phyloP scores from a whole-genome alignment of 1,284 basidiomycete genomes.

The Boletellus dicymbophilus region DNA sequence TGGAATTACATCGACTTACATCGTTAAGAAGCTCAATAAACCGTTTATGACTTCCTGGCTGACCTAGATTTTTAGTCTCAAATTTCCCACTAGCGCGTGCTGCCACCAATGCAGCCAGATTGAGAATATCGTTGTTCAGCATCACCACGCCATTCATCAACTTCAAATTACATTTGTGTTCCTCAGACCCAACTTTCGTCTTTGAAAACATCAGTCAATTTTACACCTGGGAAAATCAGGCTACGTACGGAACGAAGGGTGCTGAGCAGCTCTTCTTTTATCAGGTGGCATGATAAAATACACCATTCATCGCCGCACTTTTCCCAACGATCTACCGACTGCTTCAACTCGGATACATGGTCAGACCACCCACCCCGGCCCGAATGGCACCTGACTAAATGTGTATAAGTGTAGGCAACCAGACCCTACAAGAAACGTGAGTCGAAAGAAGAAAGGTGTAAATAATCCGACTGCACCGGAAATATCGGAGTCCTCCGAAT shows the following conservation, averaged over 20 bases:
- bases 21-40: slow-evolving; percentile 24
- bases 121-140: slow-evolving; percentile 18
- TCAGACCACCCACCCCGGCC: slow-evolving; percentile 9
- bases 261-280: slow-evolving; percentile 14
- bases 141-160: slow-evolving; percentile 19
- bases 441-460: slow-evolving; percentile 1
- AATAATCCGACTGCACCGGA: slow-evolving; percentile 18
- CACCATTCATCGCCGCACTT: slow-evolving; percentile 5
- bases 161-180: slow-evolving; percentile 21
- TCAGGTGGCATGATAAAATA: slow-evolving; percentile 12
- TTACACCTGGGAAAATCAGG: background rate
- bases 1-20: slow-evolving; percentile 12
- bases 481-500: slow-evolving; percentile 21
- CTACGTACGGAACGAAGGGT: slow-evolving; percentile 17
- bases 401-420: slow-evolving; percentile 28
- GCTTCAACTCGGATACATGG: slow-evolving; percentile 9
- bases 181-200: slow-evolving; percentile 7
- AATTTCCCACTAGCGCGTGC: slow-evolving; percentile 10
- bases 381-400: slow-evolving; percentile 16
- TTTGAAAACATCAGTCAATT: slow-evolving; percentile 11
- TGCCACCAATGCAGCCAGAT: slow-evolving; percentile 17
- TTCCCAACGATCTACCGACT: slow-evolving; percentile 8
- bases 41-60: background rate
- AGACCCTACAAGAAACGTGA: slow-evolving; percentile 21
- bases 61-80: slow-evolving; percentile 7